Evolutionary conservation across 2,329 filamentous ascomycete species (phyloP), one percentile per base, ranked within the genome.

Genomic region (Neurospora sp.): DNA sequence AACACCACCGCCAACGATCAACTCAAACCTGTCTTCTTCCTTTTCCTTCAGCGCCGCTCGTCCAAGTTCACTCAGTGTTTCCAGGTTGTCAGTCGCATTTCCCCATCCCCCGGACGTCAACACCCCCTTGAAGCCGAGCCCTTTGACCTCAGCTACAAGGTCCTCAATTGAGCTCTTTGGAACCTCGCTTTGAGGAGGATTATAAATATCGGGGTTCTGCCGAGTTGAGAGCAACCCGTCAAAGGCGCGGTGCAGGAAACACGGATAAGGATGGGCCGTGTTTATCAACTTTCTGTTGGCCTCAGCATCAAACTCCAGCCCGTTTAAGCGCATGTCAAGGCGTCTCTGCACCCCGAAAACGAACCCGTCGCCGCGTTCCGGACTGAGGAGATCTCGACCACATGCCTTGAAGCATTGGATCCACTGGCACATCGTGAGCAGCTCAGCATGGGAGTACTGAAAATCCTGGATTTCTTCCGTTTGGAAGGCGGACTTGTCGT

Each of bases 191-290:
- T 10, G 38, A 28, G 38, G 19, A 15, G 23, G 28, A 13, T 23
- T 43, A 28, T 66, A 6, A 15, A 71, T 39, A 66, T 40, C 66
- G 66, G 15, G 73, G 15, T 70, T 70, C 33, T 68, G 71, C 52
- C 73, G 38, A 17, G 8, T 68, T 5, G 71, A 77, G 3, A 84
- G 73, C 11, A 87, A 77, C 19, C 81, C 78, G 74, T 89, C 86
- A 70, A 87, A 86, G 2, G 86, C 86, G 17, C 86, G 82, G 76
- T 87, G 86, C 72, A 88, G 85, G n/a, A 86, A 81, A 72, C 83
- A 84, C 17, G 76, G 76, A 39, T 81, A 81, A 1, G 83, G 84
- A 7, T 74, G 0, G 85, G 83, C 15, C 79, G 76, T 2, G 73
- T 52, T 4, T 0, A 86, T 78, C 4, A 89, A 81, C 68, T 73